phyloP scores from a whole-genome alignment of 148 eudicot genomes.

The Polygonum aviculare region DNA sequence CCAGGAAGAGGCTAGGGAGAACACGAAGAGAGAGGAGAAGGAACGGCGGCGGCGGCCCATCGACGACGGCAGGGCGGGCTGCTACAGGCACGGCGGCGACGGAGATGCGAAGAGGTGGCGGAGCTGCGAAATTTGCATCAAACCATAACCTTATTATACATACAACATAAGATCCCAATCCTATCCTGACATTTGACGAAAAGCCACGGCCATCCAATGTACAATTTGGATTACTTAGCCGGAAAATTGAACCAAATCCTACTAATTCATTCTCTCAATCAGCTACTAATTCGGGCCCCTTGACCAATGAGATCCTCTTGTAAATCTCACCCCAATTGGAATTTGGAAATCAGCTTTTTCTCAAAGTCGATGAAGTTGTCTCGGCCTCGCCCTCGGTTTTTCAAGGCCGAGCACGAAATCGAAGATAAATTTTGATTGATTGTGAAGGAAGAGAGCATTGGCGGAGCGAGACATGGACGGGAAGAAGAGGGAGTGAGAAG shows the following conservation, averaged over 20 bases:
- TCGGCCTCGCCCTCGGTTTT: not conserved
- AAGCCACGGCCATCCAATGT: no score
- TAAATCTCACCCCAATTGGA: constrained; percentile 50
- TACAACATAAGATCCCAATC: not conserved
- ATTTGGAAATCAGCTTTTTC: constrained; percentile 24
- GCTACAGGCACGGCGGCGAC: no score
- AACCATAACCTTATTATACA: no score
- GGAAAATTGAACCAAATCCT: not conserved
- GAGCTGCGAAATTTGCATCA: no score
- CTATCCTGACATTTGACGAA: not conserved
- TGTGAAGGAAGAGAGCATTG: constrained; percentile 15
- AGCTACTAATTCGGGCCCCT: constrained; percentile 34
- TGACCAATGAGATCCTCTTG: constrained; percentile 38
- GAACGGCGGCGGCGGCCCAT: no score
- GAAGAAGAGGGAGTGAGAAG: constrained; percentile 29
- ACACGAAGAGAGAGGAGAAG: no score
- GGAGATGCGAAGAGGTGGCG: no score
- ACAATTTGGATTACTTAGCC: no score
- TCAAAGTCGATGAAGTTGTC: constrained; percentile 21
- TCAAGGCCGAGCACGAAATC: constrained; percentile 29
- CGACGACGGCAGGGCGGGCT: no score
- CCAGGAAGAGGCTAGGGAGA: no score
- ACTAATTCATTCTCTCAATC: constrained; percentile 3
- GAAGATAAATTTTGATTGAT: constrained; percentile 6
- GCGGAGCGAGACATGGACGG: constrained; percentile 29